Conservation (phyloP, 352 stramenopile genomes). For the Phytophthora megakarya region DNA sequence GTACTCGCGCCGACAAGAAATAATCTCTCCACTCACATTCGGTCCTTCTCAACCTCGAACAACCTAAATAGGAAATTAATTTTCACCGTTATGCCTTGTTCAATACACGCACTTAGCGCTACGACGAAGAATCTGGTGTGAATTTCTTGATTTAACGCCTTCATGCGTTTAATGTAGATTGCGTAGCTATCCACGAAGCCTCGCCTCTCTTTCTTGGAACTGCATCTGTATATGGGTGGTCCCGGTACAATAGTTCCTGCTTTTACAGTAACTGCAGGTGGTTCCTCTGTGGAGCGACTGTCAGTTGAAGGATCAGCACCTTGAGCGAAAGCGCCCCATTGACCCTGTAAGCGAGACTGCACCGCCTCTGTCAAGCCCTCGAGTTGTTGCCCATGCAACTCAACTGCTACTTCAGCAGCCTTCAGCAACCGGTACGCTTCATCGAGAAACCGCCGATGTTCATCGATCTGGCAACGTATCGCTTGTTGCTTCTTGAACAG, state of each 20-base stretch:
- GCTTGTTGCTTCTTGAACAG: slow-evolving; percentile 17
- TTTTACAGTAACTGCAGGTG: slow-evolving; percentile 8
- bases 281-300: no score
- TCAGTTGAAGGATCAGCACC: no score
- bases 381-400: not conserved
- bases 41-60: slow-evolving; percentile 10
- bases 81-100: slow-evolving; percentile 8
- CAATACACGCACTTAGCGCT: slow-evolving; percentile 11
- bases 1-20: slow-evolving; percentile 17
- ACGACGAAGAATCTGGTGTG: no score
- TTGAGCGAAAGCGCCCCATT: not conserved
- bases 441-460: slow-evolving; percentile 10
- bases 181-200: slow-evolving; percentile 16
- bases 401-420: slow-evolving; percentile 12
- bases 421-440: slow-evolving; percentile 16
- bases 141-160: no score
- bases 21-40: slow-evolving; percentile 13
- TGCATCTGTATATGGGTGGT: slow-evolving; percentile 10
- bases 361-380: slow-evolving; percentile 2
- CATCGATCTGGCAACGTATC: slow-evolving; percentile 18
- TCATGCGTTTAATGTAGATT: slow-evolving; percentile 22
- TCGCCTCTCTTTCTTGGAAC: slow-evolving; percentile 15
- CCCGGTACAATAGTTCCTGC: slow-evolving; percentile 15
- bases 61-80: slow-evolving; percentile 15
- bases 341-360: not conserved